Conservation (phyloP, 495 filamentous ascomycete genomes). For the Xylaria longipes region DNA sequence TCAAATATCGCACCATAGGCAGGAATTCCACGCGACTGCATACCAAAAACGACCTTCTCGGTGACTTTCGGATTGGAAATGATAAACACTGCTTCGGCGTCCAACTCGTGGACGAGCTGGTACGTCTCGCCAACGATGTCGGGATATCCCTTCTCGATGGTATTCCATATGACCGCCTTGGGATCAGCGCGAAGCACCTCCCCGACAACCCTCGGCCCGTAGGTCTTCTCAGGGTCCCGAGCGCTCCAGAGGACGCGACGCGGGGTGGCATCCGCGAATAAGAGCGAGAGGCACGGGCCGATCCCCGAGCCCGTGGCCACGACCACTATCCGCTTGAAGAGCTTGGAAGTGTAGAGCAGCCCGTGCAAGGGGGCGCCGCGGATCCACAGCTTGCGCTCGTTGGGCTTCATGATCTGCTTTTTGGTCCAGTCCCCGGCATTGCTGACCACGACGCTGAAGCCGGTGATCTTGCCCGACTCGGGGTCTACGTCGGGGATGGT, state of each 20-base stretch:
- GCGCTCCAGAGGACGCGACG: constrained; percentile 60
- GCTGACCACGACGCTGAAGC: constrained; percentile 75
- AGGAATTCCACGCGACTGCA: constrained; percentile 71
- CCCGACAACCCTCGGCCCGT: constrained; percentile 51
- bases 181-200: constrained; percentile 53
- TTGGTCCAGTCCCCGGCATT: constrained; percentile 88
- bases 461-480: constrained; percentile 53
- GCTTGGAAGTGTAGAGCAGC: constrained; percentile 72
- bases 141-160: constrained; percentile 49
- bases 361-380: constrained; percentile 65
- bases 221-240: constrained; percentile 50
- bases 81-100: constrained; percentile 71
- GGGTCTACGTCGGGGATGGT: constrained; percentile 65
- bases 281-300: constrained; percentile 66
- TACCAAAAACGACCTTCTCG: constrained; percentile 72
- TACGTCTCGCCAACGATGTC: constrained; percentile 65
- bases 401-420: constrained; percentile 65
- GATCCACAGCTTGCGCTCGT: constrained; percentile 60
- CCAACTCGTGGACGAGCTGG: constrained; percentile 39
- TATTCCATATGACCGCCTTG: constrained; percentile 58
- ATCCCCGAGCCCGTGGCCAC: constrained; percentile 88
- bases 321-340: constrained; percentile 73
- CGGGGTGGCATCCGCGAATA: constrained; percentile 50
- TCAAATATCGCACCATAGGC: constrained; percentile 85
- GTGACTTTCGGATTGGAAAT: constrained; percentile 79